These are phyloP conservation scores for Aspergillus clavatus DNA, from an alignment of 2,329 filamentous ascomycete genomes.

Conservation along the genomic window DNA sequence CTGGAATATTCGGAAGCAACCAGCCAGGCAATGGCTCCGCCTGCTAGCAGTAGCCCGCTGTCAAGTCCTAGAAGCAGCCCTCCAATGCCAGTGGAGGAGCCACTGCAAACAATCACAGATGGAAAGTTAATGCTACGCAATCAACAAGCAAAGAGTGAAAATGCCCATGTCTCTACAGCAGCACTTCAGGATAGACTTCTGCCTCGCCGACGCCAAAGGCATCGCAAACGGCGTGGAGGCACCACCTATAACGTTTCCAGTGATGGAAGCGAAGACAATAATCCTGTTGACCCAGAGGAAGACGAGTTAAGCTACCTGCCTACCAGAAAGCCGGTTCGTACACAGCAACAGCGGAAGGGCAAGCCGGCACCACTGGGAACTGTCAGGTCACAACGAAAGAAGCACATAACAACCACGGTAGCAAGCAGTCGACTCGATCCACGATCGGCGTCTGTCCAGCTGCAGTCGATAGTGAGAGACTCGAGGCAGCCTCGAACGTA, in stretches of 20 bases:
- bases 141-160: constrained; percentile 8
- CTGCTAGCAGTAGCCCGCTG: constrained; percentile 33
- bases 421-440: constrained; percentile 3
- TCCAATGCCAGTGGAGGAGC: constrained; percentile 2
- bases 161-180: constrained; percentile 30
- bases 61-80: constrained; percentile 17
- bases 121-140: neutral
- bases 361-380: constrained; percentile 20
- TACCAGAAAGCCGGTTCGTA: constrained; percentile 12
- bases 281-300: constrained; percentile 26
- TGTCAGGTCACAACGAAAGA: constrained; percentile 10
- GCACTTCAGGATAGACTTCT: constrained; percentile 33
- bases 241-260: constrained; percentile 20
- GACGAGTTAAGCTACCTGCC: constrained; percentile 34
- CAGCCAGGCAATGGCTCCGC: constrained; percentile 36
- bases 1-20: constrained; percentile 19
- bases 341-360: constrained; percentile 14
- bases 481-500: neutral
- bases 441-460: neutral
- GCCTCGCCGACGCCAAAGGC: constrained; percentile 30
- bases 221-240: constrained; percentile 13
- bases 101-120: neutral
- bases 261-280: constrained; percentile 25
- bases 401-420: constrained; percentile 1
- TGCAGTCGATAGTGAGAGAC: neutral